Base-by-base conservation (phyloP, 2,329 filamentous ascomycete genomes). In the Sarocladium brachiariae region DNA sequence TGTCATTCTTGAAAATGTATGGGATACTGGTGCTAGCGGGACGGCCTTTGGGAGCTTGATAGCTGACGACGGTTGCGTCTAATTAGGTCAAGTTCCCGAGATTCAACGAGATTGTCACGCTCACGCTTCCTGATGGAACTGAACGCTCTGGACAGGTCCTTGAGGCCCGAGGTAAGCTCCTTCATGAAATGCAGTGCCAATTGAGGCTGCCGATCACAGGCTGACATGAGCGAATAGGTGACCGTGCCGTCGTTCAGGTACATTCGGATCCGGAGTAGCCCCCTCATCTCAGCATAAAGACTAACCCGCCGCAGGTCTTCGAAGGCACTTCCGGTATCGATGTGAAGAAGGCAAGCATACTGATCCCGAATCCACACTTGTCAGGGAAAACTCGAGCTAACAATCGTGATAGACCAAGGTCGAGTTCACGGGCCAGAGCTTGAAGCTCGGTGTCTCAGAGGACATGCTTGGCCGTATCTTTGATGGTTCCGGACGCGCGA, bases 401-500 rank as follows among this genome's bases (percentile, higher is more conserved):
- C 69, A 56, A 69, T 56, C 43, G 30, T 34, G 41, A 59, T 64
- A 93, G 91, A 96, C 92, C 51, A 95, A 87, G 79, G 92, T 99
- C 69, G 89, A 99, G 69, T 97, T 99, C 71, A 95, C 88, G 27
- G 93, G 93, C 54, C 82, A 96, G 75, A 97, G 89, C 75, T 76
- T 99, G 76, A 97, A 97, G 81, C 87, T 99, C 50, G 93, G 93
- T 71, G 93, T 99, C 54, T 97, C 93, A 49, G 95, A 99, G 75
- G 93, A 99, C 76, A 99, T 99, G 93, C 74, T 99, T 72, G 93
- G 93, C 58, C 92, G 95, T 76, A 90, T 97, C 70, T 99, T 99
- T 67, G 91, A 99, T 75, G 93, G 93, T 63, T 97, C 93, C 54
- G 93, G 93, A 66, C 87, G 92, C 70, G 88, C 95, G 61, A 99